phyloP scores from a whole-genome alignment of 2,329 filamentous ascomycete species.

The Periconia sp. region DNA sequence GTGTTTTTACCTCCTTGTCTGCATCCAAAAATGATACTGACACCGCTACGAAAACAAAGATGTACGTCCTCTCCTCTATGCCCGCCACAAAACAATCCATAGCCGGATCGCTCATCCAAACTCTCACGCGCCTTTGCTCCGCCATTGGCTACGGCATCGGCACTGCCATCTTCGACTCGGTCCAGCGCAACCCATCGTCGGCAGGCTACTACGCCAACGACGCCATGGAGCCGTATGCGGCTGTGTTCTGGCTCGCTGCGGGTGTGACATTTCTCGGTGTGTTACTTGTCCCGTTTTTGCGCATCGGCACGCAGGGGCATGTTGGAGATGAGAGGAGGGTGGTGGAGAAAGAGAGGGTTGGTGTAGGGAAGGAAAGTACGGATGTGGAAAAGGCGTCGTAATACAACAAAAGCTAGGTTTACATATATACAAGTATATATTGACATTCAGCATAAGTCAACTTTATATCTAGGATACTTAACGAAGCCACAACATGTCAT shows the following conservation, averaged over 20 bases:
- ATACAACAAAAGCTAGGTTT: background rate
- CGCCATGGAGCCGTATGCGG: constrained; percentile 53
- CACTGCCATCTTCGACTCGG: constrained; percentile 61
- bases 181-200: constrained; percentile 29
- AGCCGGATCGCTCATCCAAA: constrained; percentile 69
- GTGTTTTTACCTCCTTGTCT: constrained; percentile 22
- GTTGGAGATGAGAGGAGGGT: constrained; percentile 29
- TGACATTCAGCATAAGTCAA: no score
- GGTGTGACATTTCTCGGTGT: constrained; percentile 49
- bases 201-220: constrained; percentile 48
- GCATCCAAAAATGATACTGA: constrained; percentile 1
- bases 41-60: constrained; percentile 45
- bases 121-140: constrained; percentile 61
- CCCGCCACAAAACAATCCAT: constrained; percentile 65
- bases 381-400: background rate
- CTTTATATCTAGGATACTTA: no score
- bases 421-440: no score
- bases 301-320: constrained; percentile 56
- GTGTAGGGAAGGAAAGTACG: background rate
- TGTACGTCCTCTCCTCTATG: constrained; percentile 70
- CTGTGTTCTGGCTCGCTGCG: constrained; percentile 55
- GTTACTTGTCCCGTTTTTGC: constrained; percentile 55
- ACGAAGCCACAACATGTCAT: no score
- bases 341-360: background rate
- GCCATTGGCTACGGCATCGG: constrained; percentile 64